Base-by-base conservation (phyloP, 2,329 filamentous ascomycete species). In the Fusarium sp. region DNA sequence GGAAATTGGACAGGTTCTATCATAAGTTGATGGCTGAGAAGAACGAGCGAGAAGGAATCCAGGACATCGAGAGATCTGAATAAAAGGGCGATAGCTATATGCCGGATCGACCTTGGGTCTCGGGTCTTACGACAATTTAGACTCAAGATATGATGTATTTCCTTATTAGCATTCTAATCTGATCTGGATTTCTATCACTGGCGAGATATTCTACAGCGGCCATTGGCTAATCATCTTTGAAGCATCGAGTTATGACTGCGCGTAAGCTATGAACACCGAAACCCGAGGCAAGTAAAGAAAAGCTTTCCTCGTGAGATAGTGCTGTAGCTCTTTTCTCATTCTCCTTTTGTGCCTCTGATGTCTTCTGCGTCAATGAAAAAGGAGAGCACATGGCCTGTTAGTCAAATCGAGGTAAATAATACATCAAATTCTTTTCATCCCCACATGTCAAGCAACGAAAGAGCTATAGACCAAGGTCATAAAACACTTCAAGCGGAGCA, bases 31-130 rank as follows among this genome's bases (percentile, higher is more conserved):
- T 24, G 15, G 20, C 30, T 6, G 38, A 62, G 20, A 42, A 44
- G 15, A 38, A n/a, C 0, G 20, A 17, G 3, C 1, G 6, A 39
- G 26, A 30, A 17, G 2, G 1, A 20, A 9, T 2, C 0, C 9
- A 17, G 12, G 11, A 17, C 17, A 10, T 12, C 1, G 2, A 18
- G 20, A 5, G 15, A 10, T 5, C 7, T 5, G 24, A 17, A 55
- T 41, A 8, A 39, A 38, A 26, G 6, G 5, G 14, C 30, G 5
- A 36, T 11, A 28, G 9, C 3, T 8, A 47, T 6, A 20, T 18
- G 5, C 1, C n/a, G 5, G 9, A 12, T 30, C 20, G 20, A 22
- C 14, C 7, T n/a, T 30, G 20, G n/a, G 20, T 18, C 28, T 17
- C n/a, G 28, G 10, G 4, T 36, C 5, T 28, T 12, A 18, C 7